Evolutionary conservation across 108 stramenopile species (phyloP).

Genomic region (Cyclostephanos tholiformis): DNA sequence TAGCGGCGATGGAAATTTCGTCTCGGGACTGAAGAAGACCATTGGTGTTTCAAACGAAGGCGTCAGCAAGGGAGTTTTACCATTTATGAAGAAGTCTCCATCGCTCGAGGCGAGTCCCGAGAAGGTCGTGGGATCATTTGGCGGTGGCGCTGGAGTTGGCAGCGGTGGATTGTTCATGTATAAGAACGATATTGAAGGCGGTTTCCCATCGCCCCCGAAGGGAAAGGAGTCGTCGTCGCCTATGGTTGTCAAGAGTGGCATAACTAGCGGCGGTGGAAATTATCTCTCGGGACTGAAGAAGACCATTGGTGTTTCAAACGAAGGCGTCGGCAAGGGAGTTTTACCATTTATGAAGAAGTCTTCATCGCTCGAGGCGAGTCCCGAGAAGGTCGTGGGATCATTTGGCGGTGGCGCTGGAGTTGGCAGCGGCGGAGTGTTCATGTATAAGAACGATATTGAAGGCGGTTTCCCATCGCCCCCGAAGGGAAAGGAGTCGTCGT

Average conservation of each 20-base stretch:
- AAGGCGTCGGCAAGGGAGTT: neutral
- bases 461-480: neutral
- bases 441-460: neutral
- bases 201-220: neutral
- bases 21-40: neutral
- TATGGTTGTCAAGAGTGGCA: neutral
- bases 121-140: too few relatives aligned
- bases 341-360: neutral
- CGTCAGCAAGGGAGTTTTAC: neutral
- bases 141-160: neutral
- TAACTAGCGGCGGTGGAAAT: neutral
- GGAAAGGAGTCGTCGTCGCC: neutral
- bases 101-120: neutral
- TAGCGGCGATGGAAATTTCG: neutral
- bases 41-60: neutral
- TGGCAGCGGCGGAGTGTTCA: neutral
- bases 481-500: neutral
- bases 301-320: neutral
- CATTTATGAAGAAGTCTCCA: neutral
- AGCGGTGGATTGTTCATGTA: neutral
- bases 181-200: neutral
- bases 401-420: neutral
- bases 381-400: neutral
- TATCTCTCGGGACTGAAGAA: neutral
- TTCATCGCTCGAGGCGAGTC: neutral